Evolutionary conservation across 2,329 filamentous ascomycete species (phyloP), one percentile per base, ranked within the genome.

Genomic region (Nannizziopsis arthrosporioides): DNA sequence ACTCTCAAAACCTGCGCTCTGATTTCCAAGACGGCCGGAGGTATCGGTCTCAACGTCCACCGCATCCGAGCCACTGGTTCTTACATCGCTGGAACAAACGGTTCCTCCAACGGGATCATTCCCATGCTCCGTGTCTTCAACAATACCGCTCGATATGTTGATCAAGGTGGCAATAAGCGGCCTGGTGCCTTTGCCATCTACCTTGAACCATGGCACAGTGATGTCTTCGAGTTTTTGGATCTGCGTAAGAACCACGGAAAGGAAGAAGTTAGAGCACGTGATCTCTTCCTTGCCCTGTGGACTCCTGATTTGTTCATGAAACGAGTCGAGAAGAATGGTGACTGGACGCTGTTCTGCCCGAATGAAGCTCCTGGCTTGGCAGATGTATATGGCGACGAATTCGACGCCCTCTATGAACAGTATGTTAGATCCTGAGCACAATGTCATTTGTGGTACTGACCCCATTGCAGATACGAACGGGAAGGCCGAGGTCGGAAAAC

Each of bases 281-380:
- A 98, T 67, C 77, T 98, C 44, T 98, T 98, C 80, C 87, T 94
- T 54, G 92, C 90, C 51, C 78, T 98, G 44, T 98, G 92, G 92
- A 95, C 95, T 50, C 89, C 92, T 12, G 92, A 98, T 74, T 78
- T 98, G 40, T 98, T 98, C 80, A 98, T 98, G 92, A 94, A 94
- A 77, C 88, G 92, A 67, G 90, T 98, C 49, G 88, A 98, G 72
- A 82, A 87, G 75, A 98, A 98, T 67, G 84, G 80, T 49, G 84
- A 92, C 52, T 98, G 92, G 92, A 96, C 92, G 14, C 76, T 98
- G 38, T 94, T 98, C 84, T 98, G 92, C 69, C 92, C 92, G 54
- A 93, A 93, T 62, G 92, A 98, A 70, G 92, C 87, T 62, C 85
- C 90, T 51, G 92, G 90, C 50, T 79, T 98, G 54, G 89, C 92